These are phyloP conservation scores for Pachysandra terminalis DNA, from an alignment of 164 flowering plant species.

Conservation along the genomic window DNA sequence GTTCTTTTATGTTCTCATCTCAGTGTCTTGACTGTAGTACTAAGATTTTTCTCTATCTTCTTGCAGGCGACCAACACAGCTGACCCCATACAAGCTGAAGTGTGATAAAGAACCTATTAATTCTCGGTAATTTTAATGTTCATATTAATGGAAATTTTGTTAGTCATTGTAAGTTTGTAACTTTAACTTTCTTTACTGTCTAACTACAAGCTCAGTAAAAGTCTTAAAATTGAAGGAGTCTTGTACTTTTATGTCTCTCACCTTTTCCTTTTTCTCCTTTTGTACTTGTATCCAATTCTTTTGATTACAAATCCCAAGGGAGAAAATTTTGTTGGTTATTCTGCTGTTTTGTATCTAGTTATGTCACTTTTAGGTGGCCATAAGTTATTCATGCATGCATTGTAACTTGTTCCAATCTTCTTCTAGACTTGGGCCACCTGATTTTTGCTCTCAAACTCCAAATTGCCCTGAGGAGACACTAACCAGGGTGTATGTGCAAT, in stretches of 20 bases:
- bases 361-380: too few species aligned
- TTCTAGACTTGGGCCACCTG: conserved; percentile 92
- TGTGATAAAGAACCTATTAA: conserved; percentile 84
- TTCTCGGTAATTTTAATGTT: conserved; percentile 47
- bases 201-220: not conserved
- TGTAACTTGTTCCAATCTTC: not conserved
- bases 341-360: conserved; percentile 1
- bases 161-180: not conserved
- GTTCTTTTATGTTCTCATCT: too few species aligned
- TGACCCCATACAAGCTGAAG: conserved; percentile 74
- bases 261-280: too few species aligned
- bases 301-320: not conserved
- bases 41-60: conserved; percentile 11
- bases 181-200: not conserved
- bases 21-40: too few species aligned
- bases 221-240: not conserved
- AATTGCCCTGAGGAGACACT: conserved; percentile 95
- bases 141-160: not conserved
- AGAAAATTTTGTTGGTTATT: not conserved
- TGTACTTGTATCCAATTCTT: not conserved
- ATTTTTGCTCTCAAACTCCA: conserved; percentile 76
- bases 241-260: not conserved
- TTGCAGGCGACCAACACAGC: conserved; percentile 62
- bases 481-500: conserved; percentile 72
- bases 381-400: not conserved